phyloP scores from a whole-genome alignment of 2,329 filamentous ascomycete species.

The Cladosporium sp. region DNA sequence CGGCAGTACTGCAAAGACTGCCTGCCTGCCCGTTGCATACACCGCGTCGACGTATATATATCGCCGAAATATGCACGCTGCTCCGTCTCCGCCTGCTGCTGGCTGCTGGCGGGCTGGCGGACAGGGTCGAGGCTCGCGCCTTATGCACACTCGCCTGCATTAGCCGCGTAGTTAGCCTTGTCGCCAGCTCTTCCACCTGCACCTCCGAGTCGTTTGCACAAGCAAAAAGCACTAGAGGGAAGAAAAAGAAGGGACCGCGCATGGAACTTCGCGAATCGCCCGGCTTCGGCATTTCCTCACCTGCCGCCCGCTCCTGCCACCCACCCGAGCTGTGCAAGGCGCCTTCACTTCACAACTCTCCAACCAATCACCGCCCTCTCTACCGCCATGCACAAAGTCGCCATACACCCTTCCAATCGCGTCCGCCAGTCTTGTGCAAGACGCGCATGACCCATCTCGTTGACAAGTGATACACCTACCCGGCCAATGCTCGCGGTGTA shows the following conservation, averaged over 20 bases:
- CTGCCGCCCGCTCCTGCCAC: not conserved
- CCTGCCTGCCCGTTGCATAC: too few species aligned
- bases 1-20: not conserved
- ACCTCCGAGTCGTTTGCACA: not conserved
- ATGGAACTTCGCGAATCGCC: slow-evolving; percentile 2
- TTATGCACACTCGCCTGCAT: not conserved
- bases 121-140: not conserved
- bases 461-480: not conserved
- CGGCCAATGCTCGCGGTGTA: not conserved
- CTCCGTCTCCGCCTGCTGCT: not conserved
- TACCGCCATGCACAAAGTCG: not conserved
- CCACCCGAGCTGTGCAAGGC: not conserved
- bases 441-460: not conserved
- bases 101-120: not conserved
- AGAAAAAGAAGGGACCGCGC: not conserved
- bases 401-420: not conserved
- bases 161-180: not conserved
- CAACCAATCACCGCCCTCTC: not conserved
- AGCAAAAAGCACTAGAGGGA: not conserved
- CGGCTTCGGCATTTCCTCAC: not conserved
- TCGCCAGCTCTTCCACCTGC: not conserved
- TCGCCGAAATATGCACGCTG: not conserved
- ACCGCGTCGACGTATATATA: not conserved
- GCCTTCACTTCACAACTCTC: not conserved
- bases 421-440: not conserved